Percentiles rank a stretch among this genome's conserved stretches.
Evolutionary conservation across 208 protist species (phyloP).

Genomic region (Vickermania spadyakhi): DNA sequence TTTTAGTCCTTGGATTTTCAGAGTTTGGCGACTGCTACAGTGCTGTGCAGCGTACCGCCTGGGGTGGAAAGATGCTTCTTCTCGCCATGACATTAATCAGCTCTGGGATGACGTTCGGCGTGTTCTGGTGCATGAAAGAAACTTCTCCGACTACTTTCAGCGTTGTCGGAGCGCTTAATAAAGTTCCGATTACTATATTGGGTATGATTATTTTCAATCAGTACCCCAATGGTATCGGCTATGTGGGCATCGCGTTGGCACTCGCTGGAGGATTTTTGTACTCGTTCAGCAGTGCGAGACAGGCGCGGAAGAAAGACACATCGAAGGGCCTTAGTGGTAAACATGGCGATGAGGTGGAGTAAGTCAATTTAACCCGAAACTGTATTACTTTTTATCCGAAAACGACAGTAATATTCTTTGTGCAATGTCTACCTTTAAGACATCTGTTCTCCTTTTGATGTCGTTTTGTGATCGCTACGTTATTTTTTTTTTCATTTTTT

Average conservation of each 20-base stretch:
- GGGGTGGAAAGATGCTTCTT: conserved; percentile 19
- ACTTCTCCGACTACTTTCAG: conserved; percentile 89
- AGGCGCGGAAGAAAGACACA: conserved; percentile 16
- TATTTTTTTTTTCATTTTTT: not conserved
- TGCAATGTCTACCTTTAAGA: too few relatives aligned
- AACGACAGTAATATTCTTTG: too few relatives aligned
- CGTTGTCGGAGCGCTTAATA: conserved; percentile 78
- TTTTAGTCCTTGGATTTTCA: conserved; percentile 17
- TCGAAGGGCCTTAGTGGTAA: conserved; percentile 7
- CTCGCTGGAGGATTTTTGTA: conserved; percentile 70
- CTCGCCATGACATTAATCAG: conserved; percentile 41
- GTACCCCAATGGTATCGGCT: conserved; percentile 56
- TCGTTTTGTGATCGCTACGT: not conserved
- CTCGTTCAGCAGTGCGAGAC: conserved; percentile 41
- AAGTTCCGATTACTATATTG: conserved; percentile 70
- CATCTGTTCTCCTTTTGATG: not conserved
- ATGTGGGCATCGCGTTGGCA: conserved; percentile 60
- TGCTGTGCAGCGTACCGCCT: conserved; percentile 6
- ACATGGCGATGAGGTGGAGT: not conserved
- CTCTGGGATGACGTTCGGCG: conserved; percentile 73
- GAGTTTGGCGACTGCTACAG: conserved; percentile 10
- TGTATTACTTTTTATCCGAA: too few relatives aligned
- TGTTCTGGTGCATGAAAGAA: conserved; percentile 83
- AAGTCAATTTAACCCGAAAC: not conserved
- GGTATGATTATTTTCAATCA: conserved; percentile 81